Evolutionary conservation across 345 rosid genomes (phyloP), one percentile per base, ranked within the genome.

Genomic region (Brassica cretica): DNA sequence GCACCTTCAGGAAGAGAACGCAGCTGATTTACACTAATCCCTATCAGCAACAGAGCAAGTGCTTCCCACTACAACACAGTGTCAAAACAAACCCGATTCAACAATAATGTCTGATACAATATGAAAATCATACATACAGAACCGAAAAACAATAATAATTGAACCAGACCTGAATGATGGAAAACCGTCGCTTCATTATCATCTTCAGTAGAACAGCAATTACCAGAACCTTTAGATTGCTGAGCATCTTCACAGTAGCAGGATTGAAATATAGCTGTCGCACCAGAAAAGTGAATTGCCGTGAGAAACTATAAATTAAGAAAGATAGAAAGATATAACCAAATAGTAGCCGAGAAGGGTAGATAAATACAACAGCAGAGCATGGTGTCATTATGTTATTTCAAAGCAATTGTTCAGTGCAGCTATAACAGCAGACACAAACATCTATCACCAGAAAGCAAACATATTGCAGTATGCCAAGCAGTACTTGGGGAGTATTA

Each of bases 221-320:
- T 66, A 95, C 99, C 84, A 95, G 82, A 81, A 95, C 98, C 94
- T 94, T 94, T 82, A 94, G 79, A 85, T 94, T 94, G 82, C 99
- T 91, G 75, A 94, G 88, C 98, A 94, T 94, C 90, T 94, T 94
- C 80, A 94, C 98, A 10, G 98, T 94, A 18, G 98, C 98, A 82
- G 98, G 98, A 85, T 94, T 93, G 84, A 94, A 94, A 85, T 94
- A 94, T 70, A 94, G 77, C 98, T 94, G 92, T 76, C 80, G 61
- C 62, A 74, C 41, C 29, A 79, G 67, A 79, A 69, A 69, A 79
- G 71, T 15, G 19, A 63, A 63, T 63, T 41, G 15, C 44, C 12
- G 14, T 16, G 74, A 33, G 59, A 61, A 61, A 51, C 49, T 33
- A 35, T 41, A 30, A 33, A 1, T 15, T 21, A 12, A 53, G 71